Base-by-base conservation (phyloP, 208 protist species). In the Leishmania martiniquensis region DNA sequence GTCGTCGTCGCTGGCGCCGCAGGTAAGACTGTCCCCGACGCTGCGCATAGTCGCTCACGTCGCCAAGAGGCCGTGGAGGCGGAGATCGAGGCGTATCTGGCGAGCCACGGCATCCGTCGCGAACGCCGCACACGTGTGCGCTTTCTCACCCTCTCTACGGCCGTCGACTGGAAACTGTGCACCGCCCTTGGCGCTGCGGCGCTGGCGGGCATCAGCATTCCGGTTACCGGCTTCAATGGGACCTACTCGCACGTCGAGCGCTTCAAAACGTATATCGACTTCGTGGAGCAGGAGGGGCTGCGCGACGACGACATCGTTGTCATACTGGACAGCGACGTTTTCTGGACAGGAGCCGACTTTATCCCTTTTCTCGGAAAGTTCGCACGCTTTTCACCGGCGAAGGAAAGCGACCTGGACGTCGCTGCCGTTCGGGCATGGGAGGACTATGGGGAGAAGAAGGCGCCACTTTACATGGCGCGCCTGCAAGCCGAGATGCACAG, bases 311-410 rank as follows among this genome's bases (percentile, higher is more conserved):
- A 87, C 65, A 78, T 87, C 22, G 77, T 87, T 13, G 74, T 87
- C n/a, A 75, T 76, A 12, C 42, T 81, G 25, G 84, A 87, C 73
- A 85, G 76, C 47, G 84, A 87, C 47, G 70, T 80, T 34, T 78
- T 74, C 68, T 87, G 79, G 79, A 85, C 84, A 4, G 84, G 84
- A 9, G 80, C 51, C 5, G 84, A 87, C 63, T 80, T 85, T n/a
- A n/a, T 80, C 51, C 80, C 84, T 15, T 85, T 85, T 44, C 67
- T 87, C 72, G 75, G 62, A n/a, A 82, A 85, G 57, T 87, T 87
- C 71, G 77, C 76, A 15, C 76, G 44, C 54, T 74, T 77, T 44
- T 85, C 84, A 2, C 77, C 84, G 4, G 60, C 47, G 51, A 68
- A 47, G 39, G 77, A 82, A 62, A 74, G 49, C 15, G 76, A 76